These are phyloP conservation scores for Castanea sativa DNA, from an alignment of 306 rosid genomes.

Conservation along the genomic window DNA sequence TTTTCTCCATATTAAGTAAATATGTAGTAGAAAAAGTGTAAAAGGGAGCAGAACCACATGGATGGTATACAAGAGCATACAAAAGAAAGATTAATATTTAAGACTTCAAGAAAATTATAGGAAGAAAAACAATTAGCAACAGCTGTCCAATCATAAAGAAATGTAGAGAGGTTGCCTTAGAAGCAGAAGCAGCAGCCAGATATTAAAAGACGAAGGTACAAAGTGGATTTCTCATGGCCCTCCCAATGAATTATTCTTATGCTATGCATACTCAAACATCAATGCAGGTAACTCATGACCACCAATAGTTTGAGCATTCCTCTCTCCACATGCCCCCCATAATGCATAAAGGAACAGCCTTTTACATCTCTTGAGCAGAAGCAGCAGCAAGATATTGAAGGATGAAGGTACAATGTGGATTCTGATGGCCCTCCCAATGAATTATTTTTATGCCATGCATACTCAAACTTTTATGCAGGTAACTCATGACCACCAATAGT, in stretches of 20 bases:
- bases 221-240: neutral
- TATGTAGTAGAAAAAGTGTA: neutral
- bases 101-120: neutral
- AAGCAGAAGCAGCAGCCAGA: neutral
- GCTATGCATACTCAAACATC: neutral
- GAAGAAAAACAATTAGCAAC: neutral
- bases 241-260: neutral
- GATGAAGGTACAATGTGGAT: neutral
- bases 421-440: neutral
- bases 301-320: neutral
- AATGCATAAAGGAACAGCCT: too few species aligned
- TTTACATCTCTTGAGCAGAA: neutral
- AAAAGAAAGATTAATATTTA: neutral
- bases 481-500: neutral
- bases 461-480: neutral
- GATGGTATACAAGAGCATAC: too few species aligned
- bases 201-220: neutral
- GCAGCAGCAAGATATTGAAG: neutral
- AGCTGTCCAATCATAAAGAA: neutral
- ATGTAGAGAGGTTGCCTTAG: neutral
- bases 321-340: neutral
- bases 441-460: neutral
- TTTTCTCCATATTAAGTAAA: neutral
- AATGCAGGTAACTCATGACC: neutral
- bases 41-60: neutral